phyloP scores from a whole-genome alignment of 148 eudicot species.

The Mesembryanthemum crystallinum region DNA sequence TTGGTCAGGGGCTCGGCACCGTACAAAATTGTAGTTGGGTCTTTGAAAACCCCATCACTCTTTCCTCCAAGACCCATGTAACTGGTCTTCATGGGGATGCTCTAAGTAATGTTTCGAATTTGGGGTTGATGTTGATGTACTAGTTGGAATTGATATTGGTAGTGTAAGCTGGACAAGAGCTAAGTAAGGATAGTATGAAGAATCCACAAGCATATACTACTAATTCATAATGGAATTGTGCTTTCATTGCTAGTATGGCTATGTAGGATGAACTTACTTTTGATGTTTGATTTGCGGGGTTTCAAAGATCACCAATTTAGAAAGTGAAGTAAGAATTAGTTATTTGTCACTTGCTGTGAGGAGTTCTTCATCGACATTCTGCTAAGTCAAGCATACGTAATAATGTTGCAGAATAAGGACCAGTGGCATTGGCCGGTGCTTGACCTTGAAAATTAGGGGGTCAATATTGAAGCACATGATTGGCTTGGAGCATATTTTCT shows the following conservation, averaged over 20 bases:
- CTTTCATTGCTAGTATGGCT: not conserved
- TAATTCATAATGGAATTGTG: constrained; percentile 5
- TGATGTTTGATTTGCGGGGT: constrained; percentile 6
- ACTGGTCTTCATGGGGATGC: no score
- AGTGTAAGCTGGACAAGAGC: not conserved
- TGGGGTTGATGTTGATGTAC: no score
- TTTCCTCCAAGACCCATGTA: no score
- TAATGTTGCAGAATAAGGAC: not conserved
- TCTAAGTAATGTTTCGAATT: no score
- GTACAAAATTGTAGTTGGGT: no score
- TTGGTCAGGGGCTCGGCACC: no score
- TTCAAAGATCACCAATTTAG: not conserved
- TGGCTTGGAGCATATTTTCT: not conserved
- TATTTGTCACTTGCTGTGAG: no score
- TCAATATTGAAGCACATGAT: not conserved
- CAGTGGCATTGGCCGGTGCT: not conserved
- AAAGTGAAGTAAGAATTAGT: not conserved
- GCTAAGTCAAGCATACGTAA: not conserved
- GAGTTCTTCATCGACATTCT: not conserved
- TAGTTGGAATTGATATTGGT: not conserved
- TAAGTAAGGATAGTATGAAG: not conserved
- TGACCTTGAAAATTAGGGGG: not conserved
- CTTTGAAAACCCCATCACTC: no score
- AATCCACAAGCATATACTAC: not conserved
- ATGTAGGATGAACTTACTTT: not conserved